phyloP scores from a whole-genome alignment of 176 grass and related monocot species.

The Rhipidocladum racemiflorum region DNA sequence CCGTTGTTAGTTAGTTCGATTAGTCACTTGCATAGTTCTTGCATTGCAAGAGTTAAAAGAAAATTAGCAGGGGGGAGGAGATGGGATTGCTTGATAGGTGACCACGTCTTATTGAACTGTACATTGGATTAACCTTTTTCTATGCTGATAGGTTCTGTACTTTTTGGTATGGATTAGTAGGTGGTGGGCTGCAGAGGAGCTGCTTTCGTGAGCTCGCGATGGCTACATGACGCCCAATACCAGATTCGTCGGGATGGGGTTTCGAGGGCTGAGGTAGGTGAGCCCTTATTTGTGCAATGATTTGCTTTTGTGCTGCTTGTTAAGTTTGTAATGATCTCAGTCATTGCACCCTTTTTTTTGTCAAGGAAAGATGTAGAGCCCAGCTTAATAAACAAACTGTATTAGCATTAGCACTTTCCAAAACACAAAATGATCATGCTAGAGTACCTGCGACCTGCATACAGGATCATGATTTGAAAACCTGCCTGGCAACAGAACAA shows the following conservation, averaged over 20 bases:
- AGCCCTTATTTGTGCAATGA: not conserved
- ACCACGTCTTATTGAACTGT: not conserved
- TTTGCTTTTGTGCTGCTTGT: not conserved
- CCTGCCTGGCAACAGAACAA: not conserved
- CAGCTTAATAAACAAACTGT: not conserved
- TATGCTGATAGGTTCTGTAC: constrained; percentile 21
- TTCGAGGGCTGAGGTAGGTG: constrained; percentile 55
- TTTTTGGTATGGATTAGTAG: constrained; percentile 75
- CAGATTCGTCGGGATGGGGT: constrained; percentile 49
- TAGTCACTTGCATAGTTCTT: not conserved
- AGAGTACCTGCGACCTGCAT: not conserved
- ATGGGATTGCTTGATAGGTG: too few species aligned
- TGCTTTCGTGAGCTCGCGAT: constrained; percentile 41
- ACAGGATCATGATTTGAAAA: not conserved
- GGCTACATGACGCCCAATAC: constrained; percentile 68
- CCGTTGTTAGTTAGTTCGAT: not conserved
- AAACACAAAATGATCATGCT: not conserved
- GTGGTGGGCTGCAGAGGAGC: constrained; percentile 55
- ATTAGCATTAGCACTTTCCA: not conserved
- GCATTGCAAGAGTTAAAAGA: not conserved
- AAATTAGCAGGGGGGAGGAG: too few species aligned
- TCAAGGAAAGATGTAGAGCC: not conserved
- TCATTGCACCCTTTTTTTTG: constrained; percentile 1
- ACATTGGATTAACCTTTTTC: not conserved
- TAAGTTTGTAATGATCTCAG: not conserved